Evolutionary conservation across 768 basidiomycete genomes (phyloP).

Genomic region (Hydnum rufescens): DNA sequence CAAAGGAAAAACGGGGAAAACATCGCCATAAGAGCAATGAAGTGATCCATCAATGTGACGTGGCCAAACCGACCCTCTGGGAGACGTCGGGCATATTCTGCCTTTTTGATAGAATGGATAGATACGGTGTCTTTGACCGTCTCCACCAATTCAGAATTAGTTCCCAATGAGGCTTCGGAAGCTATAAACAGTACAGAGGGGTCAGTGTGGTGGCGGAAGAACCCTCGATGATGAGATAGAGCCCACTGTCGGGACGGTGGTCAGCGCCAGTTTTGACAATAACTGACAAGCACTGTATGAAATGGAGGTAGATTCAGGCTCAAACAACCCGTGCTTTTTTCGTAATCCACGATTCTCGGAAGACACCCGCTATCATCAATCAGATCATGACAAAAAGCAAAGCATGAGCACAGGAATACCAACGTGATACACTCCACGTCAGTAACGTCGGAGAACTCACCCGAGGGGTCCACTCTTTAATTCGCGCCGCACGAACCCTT

Average conservation of each 20-base stretch:
- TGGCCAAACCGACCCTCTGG: slow-evolving; percentile 64
- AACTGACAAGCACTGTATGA: not conserved
- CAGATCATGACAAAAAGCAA: not conserved
- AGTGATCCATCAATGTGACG: slow-evolving; percentile 84
- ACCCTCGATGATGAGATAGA: slow-evolving; percentile 5
- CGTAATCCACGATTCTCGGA: slow-evolving; percentile 82
- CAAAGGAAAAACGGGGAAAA: too few species aligned
- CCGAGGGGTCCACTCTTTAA: slow-evolving; percentile 86
- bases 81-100: slow-evolving; percentile 80
- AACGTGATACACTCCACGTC: too few species aligned
- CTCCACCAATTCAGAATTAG: slow-evolving; percentile 82
- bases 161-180: slow-evolving; percentile 91
- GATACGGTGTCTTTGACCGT: slow-evolving; percentile 97
- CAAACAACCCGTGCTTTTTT: slow-evolving; percentile 90
- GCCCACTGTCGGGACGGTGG: slow-evolving; percentile 60
- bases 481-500: slow-evolving; percentile 79
- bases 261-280: slow-evolving; percentile 98
- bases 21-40: slow-evolving; percentile 71
- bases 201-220: not conserved
- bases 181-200: slow-evolving; percentile 27
- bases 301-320: slow-evolving; percentile 79
- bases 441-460: too few species aligned
- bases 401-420: not conserved
- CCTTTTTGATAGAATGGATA: slow-evolving; percentile 98
- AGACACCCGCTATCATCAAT: slow-evolving; percentile 44